A percentile compares a stretch with the other conserved stretches of the same genome.
phyloP scores from a whole-genome alignment of 129 eudicot species.

The Flaveria robusta region DNA sequence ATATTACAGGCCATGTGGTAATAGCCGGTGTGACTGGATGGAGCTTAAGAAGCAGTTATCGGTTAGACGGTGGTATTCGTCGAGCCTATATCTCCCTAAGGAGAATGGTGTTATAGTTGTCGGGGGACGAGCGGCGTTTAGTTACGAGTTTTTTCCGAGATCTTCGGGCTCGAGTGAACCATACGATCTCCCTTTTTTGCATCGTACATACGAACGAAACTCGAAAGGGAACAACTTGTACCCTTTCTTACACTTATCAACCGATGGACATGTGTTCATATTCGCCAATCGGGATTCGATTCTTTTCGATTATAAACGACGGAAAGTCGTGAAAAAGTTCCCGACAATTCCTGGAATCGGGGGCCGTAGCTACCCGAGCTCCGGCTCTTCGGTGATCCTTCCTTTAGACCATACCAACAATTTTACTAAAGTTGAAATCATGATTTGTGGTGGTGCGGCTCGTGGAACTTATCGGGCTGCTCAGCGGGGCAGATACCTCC shows the following conservation, averaged over 20 bases:
- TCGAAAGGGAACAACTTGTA: conserved; percentile 63
- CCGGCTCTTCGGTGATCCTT: conserved; percentile 67
- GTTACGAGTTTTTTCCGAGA: conserved; percentile 62
- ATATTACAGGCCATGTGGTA: conserved; percentile 45
- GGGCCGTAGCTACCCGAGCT: conserved; percentile 62
- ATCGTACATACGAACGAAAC: conserved; percentile 39
- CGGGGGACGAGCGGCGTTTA: conserved; percentile 51
- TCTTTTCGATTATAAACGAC: conserved; percentile 47
- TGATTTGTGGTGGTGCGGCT: conserved; percentile 78
- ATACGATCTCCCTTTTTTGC: conserved; percentile 56
- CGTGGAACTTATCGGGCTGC: conserved; percentile 46
- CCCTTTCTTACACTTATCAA: conserved; percentile 62
- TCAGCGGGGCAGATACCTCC: conserved; percentile 27
- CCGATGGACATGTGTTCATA: conserved; percentile 61
- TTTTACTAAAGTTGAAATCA: conserved; percentile 55
- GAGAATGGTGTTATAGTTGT: conserved; percentile 54
- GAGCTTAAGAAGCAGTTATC: conserved; percentile 30
- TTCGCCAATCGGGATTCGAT: conserved; percentile 75
- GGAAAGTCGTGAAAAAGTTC: conserved; percentile 43
- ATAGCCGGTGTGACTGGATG: conserved; percentile 62
- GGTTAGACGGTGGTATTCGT: conserved; percentile 58
- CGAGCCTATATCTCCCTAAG: conserved; percentile 49
- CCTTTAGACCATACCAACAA: conserved; percentile 49
- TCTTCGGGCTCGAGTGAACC: conserved; percentile 1
- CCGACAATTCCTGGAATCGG: conserved; percentile 61